These are phyloP conservation scores for Citrus trifoliata DNA, from an alignment of 345 rosid species.

Conservation along the genomic window DNA sequence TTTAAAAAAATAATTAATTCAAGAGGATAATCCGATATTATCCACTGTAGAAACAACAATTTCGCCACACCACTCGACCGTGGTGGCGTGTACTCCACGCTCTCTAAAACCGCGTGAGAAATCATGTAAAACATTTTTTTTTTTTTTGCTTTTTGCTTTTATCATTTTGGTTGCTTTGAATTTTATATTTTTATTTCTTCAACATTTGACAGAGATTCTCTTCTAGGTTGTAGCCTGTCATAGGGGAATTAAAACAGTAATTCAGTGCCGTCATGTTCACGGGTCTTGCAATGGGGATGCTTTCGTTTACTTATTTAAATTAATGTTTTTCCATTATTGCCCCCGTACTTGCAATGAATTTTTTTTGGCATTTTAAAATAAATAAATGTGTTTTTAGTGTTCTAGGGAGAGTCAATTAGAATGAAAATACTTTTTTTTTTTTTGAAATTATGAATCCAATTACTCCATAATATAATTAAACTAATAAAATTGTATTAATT, in stretches of 20 bases:
- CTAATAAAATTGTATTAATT: background rate
- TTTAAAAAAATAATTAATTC: too few species aligned
- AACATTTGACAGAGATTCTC: slow-evolving; percentile 11
- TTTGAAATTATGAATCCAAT: background rate
- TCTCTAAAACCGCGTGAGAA: background rate
- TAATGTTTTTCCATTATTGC: background rate
- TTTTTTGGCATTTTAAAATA: too few species aligned
- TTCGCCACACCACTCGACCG: background rate
- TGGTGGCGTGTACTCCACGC: background rate
- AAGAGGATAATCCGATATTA: too few species aligned
- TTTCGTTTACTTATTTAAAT: background rate
- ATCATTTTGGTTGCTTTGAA: background rate
- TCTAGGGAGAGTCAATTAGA: background rate
- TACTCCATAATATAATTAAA: too few species aligned
- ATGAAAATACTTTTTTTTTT: too few species aligned
- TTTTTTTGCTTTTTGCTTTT: background rate
- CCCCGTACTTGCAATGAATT: background rate
- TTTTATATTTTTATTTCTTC: too few species aligned
- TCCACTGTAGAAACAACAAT: too few species aligned
- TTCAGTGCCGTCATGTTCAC: slow-evolving; percentile 9
- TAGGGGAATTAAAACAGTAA: background rate
- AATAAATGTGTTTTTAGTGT: background rate
- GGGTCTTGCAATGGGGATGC: slow-evolving; percentile 16
- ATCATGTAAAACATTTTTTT: too few species aligned
- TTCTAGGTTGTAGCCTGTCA: background rate